Base-by-base conservation (phyloP, 2,329 filamentous ascomycete genomes). In the Cladosporium sp. region DNA sequence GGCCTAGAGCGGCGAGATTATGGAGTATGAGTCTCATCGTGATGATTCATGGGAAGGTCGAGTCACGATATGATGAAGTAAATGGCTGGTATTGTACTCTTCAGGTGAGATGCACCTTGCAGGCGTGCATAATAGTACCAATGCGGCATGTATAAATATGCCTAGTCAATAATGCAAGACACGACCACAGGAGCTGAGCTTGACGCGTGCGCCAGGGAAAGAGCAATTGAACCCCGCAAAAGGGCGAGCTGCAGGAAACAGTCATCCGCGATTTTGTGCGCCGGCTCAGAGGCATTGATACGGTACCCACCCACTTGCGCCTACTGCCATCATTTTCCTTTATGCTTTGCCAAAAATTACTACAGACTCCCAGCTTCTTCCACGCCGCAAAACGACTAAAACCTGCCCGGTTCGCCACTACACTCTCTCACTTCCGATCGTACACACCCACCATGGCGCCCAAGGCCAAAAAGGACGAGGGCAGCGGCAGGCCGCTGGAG, bases 401-500 rank as follows among this genome's bases (percentile, higher is more conserved):
- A 30, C 63, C 63, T 1, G 32, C 39, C 23, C 63, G 57, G 21
- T 53, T 51, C 30, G 21, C 63, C 14, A 56, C n/a, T 25, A 51
- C 54, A 49, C 46, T 65, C 43, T 43, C 56, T 58, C 51, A 49
- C 62, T 58, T 30, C 57, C 48, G 64, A 61, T 59, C 48, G 28
- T 65, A 62, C 63, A 67, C 65, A 65, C 60, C 60, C 60, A 71
- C 46, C 65, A 74, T 75, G 74, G 72, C 73, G 28, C 73, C 73
- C 61, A 83, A 79, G 67, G 72, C 69, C 36, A 73, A 66, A 49
- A 71, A 69, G 25, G 73, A 70, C 32, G 70, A 68, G 43, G 70
- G 69, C 36, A 78, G 79, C 69, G 76, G 76, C 56, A 78, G 81
- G 26, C 79, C 81, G n/a, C 73, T 82, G 34, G 82, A 84, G 73